Conservation (phyloP, 306 rosid species). For the Datisca glomerata region DNA sequence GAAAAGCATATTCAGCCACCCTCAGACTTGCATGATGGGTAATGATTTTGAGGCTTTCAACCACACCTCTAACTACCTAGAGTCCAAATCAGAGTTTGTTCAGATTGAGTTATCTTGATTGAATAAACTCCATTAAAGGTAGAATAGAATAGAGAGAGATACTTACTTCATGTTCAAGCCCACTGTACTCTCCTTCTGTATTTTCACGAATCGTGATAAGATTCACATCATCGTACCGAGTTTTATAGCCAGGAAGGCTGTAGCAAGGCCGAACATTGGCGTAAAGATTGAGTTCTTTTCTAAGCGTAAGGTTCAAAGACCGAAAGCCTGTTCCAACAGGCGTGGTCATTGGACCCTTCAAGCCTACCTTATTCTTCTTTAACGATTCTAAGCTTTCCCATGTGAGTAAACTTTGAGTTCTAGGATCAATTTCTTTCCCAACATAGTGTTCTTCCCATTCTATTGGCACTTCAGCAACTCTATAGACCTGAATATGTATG, state of each 20-base stretch:
- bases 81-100: slow-evolving; percentile 14
- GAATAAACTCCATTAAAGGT: no score
- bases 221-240: slow-evolving; percentile 77
- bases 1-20: slow-evolving; percentile 99
- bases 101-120: slow-evolving; percentile 10
- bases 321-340: slow-evolving; percentile 99
- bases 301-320: slow-evolving; percentile 87
- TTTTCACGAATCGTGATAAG: slow-evolving; percentile 97
- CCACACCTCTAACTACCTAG: slow-evolving; percentile 98
- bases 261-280: slow-evolving; percentile 97
- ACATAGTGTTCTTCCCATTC: slow-evolving; percentile 98
- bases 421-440: slow-evolving; percentile 64
- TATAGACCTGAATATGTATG: slow-evolving; percentile 43
- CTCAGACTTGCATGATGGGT: slow-evolving; percentile 96
- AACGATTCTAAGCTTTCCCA: slow-evolving; percentile 99
- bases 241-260: slow-evolving; percentile 93
- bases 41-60: slow-evolving; percentile 94
- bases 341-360: slow-evolving; percentile 99
- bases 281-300: slow-evolving; percentile 90
- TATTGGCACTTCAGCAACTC: slow-evolving; percentile 69
- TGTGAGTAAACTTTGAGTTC: slow-evolving; percentile 88
- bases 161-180: slow-evolving; percentile 97
- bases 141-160: slow-evolving; percentile 4
- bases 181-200: slow-evolving; percentile 96
- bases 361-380: slow-evolving; percentile 62